Percentiles rank a stretch among this genome's conserved stretches.
Conservation (phyloP, 2,329 filamentous ascomycete genomes). For the Cytospora mali region DNA sequence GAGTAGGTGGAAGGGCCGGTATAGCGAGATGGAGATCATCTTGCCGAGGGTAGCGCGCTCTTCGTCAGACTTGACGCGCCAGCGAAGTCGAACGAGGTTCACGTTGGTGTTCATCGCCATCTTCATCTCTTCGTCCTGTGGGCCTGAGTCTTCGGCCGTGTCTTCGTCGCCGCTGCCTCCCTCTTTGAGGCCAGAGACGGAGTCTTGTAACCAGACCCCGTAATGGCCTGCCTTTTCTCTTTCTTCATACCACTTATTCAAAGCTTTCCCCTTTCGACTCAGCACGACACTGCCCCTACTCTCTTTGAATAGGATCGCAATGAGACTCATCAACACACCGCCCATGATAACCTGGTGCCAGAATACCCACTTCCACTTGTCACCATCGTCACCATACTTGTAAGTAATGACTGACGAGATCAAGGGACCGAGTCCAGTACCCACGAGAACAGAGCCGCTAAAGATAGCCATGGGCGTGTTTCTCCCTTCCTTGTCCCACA, state of each 20-base stretch:
- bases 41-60: conserved; percentile 67
- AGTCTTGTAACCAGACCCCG: conserved; percentile 43
- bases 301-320: conserved; percentile 76
- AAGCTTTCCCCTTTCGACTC: conserved; percentile 68
- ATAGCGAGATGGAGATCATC: conserved; percentile 75
- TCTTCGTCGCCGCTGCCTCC: conserved; percentile 12
- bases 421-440: conserved; percentile 78
- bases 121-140: conserved; percentile 32
- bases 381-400: conserved; percentile 45
- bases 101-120: not conserved
- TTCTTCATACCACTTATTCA: conserved; percentile 80
- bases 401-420: conserved; percentile 70
- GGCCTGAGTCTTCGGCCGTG: not conserved
- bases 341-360: conserved; percentile 79
- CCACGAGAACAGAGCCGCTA: conserved; percentile 75
- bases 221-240: conserved; percentile 67
- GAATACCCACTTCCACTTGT: conserved; percentile 81
- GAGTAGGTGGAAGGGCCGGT: conserved; percentile 77
- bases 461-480: conserved; percentile 93
- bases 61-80: conserved; percentile 79
- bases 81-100: conserved; percentile 64
- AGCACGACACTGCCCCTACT: conserved; percentile 81
- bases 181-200: conserved; percentile 30
- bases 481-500: conserved; percentile 76
- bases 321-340: conserved; percentile 62